phyloP scores from a whole-genome alignment of 225 moss, liverwort and hornwort species.

The Climacium dendroides region DNA sequence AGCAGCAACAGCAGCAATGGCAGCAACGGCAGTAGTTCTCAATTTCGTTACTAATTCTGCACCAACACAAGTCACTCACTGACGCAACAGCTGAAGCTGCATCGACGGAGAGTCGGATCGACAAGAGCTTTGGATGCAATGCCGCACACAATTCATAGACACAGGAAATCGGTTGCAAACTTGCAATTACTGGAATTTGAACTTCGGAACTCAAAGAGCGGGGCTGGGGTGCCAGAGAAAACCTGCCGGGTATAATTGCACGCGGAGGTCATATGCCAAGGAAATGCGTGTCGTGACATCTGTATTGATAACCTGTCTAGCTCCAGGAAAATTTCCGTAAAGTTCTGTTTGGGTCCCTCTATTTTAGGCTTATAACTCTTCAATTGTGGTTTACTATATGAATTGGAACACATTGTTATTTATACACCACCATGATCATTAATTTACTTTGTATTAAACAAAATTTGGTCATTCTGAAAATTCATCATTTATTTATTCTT shows the following conservation, averaged over 20 bases:
- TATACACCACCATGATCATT: too few relatives aligned
- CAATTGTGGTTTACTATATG: too few relatives aligned
- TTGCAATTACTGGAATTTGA: not conserved
- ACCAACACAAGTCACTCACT: not conserved
- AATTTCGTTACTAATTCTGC: not conserved
- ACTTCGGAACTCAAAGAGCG: not conserved
- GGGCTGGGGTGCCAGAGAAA: not conserved
- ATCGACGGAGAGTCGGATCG: not conserved
- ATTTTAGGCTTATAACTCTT: too few relatives aligned
- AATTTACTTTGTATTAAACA: too few relatives aligned
- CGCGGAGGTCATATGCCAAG: not conserved
- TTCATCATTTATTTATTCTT: too few relatives aligned
- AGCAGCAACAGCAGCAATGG: not conserved
- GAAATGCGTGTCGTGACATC: too few relatives aligned
- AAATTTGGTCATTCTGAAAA: too few relatives aligned
- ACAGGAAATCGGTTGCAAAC: not conserved
- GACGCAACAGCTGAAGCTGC: not conserved
- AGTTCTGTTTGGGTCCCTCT: too few relatives aligned
- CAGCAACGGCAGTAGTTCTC: not conserved
- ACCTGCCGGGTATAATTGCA: not conserved
- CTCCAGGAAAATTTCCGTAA: too few relatives aligned
- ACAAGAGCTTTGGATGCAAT: not conserved
- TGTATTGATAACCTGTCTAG: too few relatives aligned
- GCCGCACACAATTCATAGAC: not conserved
- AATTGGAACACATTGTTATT: too few relatives aligned